Evolutionary conservation across 495 filamentous ascomycete genomes (phyloP).

Genomic region (Chaetomium tenue): DNA sequence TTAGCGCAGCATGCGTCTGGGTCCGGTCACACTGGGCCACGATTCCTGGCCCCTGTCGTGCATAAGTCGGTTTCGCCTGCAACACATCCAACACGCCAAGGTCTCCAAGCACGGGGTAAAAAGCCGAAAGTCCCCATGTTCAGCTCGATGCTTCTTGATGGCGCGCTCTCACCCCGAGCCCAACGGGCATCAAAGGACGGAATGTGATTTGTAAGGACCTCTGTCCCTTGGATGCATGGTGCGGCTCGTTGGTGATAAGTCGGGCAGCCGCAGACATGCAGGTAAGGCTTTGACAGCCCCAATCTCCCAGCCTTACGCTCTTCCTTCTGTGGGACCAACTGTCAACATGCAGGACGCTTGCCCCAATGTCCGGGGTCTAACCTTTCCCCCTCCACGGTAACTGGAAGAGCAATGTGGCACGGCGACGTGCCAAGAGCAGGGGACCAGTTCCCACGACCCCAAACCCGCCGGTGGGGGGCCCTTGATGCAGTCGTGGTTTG

Average conservation of each 20-base stretch:
- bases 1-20: neutral
- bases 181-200: neutral
- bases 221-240: neutral
- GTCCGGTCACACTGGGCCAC: neutral
- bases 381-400: neutral
- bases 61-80: neutral
- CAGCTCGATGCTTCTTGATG: neutral
- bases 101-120: neutral
- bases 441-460: neutral
- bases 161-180: neutral
- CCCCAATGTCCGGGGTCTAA: neutral
- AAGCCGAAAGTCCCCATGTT: neutral
- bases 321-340: neutral
- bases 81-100: neutral
- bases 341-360: neutral
- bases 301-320: slow-evolving; percentile 9
- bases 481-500: neutral
- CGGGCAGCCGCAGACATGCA: neutral
- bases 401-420: neutral
- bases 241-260: slow-evolving; percentile 2
- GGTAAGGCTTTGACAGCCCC: neutral
- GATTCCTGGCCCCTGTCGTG: neutral
- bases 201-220: neutral
- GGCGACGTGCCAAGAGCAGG: neutral
- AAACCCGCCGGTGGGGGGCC: neutral